Evolutionary conservation across 1,284 basidiomycete genomes (phyloP).

Genomic region (Taiwanofungus camphoratus): DNA sequence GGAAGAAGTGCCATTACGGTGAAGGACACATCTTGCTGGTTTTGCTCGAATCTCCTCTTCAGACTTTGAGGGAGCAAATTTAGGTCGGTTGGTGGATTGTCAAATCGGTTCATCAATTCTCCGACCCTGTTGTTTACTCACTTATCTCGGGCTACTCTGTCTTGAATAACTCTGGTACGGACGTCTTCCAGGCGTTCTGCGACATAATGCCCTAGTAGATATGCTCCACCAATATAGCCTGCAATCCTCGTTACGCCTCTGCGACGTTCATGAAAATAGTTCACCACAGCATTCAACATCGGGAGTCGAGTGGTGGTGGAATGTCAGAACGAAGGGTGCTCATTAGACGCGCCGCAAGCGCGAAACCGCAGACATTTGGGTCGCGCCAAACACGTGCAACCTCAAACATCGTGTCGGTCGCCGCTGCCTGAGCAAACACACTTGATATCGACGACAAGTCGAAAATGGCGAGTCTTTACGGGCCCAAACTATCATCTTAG

Average conservation of each 20-base stretch:
- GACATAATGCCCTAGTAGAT: slow-evolving; percentile 65
- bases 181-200: slow-evolving; percentile 64
- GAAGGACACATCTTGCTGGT: slow-evolving; percentile 78
- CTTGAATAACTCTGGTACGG: slow-evolving; percentile 59
- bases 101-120: neutral
- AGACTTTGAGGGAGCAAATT: slow-evolving; percentile 41
- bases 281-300: slow-evolving; percentile 23
- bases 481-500: no score
- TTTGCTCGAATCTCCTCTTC: slow-evolving; percentile 72
- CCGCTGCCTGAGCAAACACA: neutral
- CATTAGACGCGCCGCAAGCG: no score
- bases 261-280: slow-evolving; percentile 46
- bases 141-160: slow-evolving; percentile 70
- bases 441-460: neutral
- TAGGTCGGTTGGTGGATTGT: slow-evolving; percentile 4
- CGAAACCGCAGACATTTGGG: neutral
- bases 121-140: slow-evolving; percentile 32
- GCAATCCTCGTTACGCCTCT: slow-evolving; percentile 38
- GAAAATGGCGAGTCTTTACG: neutral
- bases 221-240: slow-evolving; percentile 56
- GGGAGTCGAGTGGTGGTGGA: slow-evolving; percentile 10
- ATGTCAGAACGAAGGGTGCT: neutral
- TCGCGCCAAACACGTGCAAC: slow-evolving; percentile 22
- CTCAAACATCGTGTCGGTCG: slow-evolving; percentile 2
- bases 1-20: slow-evolving; percentile 79